Conservation (phyloP, 352 stramenopile species). For the Phytopythium helicoides region DNA sequence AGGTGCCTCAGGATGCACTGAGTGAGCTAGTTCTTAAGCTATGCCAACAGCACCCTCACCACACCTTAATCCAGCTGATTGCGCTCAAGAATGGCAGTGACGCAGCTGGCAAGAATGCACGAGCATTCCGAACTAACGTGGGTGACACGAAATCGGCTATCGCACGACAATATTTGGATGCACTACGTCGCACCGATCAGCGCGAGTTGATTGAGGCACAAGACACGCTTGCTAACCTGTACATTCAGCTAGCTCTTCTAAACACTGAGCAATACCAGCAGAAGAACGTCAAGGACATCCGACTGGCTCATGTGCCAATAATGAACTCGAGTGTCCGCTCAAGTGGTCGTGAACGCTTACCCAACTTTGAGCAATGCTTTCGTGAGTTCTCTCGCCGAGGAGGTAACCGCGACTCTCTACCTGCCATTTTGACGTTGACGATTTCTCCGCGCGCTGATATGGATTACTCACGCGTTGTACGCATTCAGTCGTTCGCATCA, state of each 20-base stretch:
- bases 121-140: slow-evolving; percentile 78
- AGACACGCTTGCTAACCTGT: slow-evolving; percentile 67
- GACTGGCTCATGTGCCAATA: slow-evolving; percentile 58
- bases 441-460: slow-evolving; percentile 66
- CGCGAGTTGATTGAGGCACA: slow-evolving; percentile 70
- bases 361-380: slow-evolving; percentile 71
- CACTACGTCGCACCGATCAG: slow-evolving; percentile 51
- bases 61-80: slow-evolving; percentile 95
- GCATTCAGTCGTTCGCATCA: slow-evolving; percentile 89
- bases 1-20: slow-evolving; percentile 76
- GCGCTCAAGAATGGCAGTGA: slow-evolving; percentile 93
- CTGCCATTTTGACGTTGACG: slow-evolving; percentile 72
- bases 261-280: slow-evolving; percentile 77
- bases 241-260: slow-evolving; percentile 79
- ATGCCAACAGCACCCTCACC: slow-evolving; percentile 95
- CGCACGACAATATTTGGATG: slow-evolving; percentile 56
- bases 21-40: slow-evolving; percentile 90
- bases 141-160: slow-evolving; percentile 74
- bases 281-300: slow-evolving; percentile 63
- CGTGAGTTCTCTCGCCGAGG: slow-evolving; percentile 44
- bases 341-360: slow-evolving; percentile 4
- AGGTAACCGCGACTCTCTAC: slow-evolving; percentile 51
- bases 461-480: slow-evolving; percentile 82
- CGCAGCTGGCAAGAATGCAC: slow-evolving; percentile 77
- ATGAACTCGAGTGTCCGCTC: slow-evolving; percentile 1